These are phyloP conservation scores for Areca catechu DNA, from an alignment of 176 grass and related monocot genomes.

Conservation along the genomic window DNA sequence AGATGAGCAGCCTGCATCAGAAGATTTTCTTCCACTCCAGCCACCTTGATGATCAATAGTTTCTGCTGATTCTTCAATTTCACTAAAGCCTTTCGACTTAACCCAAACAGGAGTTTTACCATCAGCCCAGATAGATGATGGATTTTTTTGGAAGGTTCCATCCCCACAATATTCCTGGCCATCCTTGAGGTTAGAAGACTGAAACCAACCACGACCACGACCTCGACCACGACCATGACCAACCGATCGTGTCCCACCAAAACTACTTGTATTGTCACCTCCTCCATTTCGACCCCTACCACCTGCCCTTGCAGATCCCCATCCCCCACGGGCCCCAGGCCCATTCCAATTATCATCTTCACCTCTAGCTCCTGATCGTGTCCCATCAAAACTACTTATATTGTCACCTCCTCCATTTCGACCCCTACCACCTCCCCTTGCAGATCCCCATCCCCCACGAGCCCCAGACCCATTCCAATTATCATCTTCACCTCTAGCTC, in stretches of 20 bases:
- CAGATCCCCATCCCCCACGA: no score
- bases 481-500: constrained; percentile 29
- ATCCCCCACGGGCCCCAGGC: no score
- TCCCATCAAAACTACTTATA: constrained; percentile 19
- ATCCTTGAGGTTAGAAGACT: constrained; percentile 13
- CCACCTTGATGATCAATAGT: not conserved
- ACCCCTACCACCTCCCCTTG: constrained; percentile 22
- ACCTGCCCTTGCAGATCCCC: not conserved
- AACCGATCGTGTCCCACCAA: constrained; percentile 16
- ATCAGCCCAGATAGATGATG: not conserved
- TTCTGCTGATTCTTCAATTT: constrained; percentile 1
- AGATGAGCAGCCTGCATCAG: no score
- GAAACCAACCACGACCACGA: not conserved
- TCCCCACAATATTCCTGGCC: not conserved
- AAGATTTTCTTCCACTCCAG: no score
- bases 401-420: constrained; percentile 5
- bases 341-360: constrained; percentile 25
- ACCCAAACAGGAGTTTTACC: not conserved
- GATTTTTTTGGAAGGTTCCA: not conserved
- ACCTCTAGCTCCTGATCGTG: constrained; percentile 25
- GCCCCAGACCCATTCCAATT: constrained; percentile 8
- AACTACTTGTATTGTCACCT: constrained; percentile 17
- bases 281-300: constrained; percentile 23
- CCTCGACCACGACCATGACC: not conserved
- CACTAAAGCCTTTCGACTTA: not conserved